Base-by-base conservation (phyloP, 331 rosid species). In the Malus hybrid region DNA sequence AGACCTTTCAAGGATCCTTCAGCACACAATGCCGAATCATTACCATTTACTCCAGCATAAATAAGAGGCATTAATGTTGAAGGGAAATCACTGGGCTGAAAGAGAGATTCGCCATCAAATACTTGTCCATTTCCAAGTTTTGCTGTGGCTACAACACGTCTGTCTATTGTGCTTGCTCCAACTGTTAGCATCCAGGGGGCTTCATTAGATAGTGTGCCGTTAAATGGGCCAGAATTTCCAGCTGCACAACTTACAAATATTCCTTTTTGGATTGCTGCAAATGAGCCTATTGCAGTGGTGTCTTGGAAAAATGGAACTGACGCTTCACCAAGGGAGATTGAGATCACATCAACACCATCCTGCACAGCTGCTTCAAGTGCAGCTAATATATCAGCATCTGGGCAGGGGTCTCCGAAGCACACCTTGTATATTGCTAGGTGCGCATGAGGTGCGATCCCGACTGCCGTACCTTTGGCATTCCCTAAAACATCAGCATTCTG, bases 151-250 rank as follows among this genome's bases (percentile, higher is more conserved):
- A 73, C 85, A 55, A 90, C 76, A 72, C 34, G 76, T 84, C 98
- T 83, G 76, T 90, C 97, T 6, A 77, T 78, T 19, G 86, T 89
- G 90, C 96, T 93, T 70, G 98, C 97, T 80, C 97, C 98, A 16
- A 93, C 92, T 34, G 97, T 89, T 79, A 90, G 95, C 65, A 90
- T 75, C 98, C 97, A 93, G 9, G 96, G 98, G 16, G 96, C 88
- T 74, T 86, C 97, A 15, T 90, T 93, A 31, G 84, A 68, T 32
- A 89, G 1, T 28, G 89, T 66, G 70, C 86, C 60, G 1, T 29
- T 74, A 24, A 31, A 69, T 67, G 98, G 98, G 56, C 98, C 96
- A 36, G 20, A 78, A 76, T 93, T 93, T 77, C 90, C 97, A 8
- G 92, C 98, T 6, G 97, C 1, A 52, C 88, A 84, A 33, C 95